These are phyloP conservation scores for Thraustochytrium striatum DNA, from an alignment of 352 stramenopile genomes.

Conservation along the genomic window DNA sequence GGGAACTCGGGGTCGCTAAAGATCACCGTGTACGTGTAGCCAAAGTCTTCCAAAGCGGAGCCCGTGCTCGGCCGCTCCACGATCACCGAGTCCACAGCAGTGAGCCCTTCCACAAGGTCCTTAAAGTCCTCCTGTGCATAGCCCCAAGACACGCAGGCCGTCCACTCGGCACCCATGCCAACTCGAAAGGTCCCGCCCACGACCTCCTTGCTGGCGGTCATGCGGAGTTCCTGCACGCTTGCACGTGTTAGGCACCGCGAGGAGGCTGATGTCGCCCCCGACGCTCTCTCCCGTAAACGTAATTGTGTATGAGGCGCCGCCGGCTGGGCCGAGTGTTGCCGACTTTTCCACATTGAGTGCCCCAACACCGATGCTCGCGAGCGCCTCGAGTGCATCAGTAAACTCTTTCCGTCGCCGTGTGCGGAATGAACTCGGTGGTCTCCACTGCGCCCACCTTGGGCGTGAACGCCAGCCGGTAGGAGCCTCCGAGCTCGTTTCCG, in stretches of 20 bases:
- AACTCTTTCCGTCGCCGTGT: slow-evolving; percentile 63
- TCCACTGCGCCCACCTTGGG: not conserved
- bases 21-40: slow-evolving; percentile 1
- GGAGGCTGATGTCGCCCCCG: slow-evolving; percentile 71
- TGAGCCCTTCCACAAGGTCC: not conserved
- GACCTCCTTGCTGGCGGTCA: not conserved
- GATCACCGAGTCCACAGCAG: not conserved
- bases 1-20: slow-evolving; percentile 16
- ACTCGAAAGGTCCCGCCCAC: not conserved
- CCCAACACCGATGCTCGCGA: slow-evolving; percentile 70
- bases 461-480: slow-evolving; percentile 42
- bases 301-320: slow-evolving; percentile 69
- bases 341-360: slow-evolving; percentile 60
- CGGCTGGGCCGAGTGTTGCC: slow-evolving; percentile 58
- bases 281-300: slow-evolving; percentile 66
- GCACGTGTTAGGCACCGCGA: slow-evolving; percentile 54
- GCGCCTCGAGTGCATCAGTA: slow-evolving; percentile 67
- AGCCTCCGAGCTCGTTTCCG: slow-evolving; percentile 38
- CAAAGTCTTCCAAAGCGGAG: slow-evolving; percentile 7
- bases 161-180: not conserved
- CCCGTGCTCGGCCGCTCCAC: not conserved
- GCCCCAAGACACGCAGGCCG: slow-evolving; percentile 15
- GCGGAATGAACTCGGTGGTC: slow-evolving; percentile 64
- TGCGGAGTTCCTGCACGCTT: slow-evolving; percentile 19
- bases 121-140: not conserved